Conservation (phyloP, 2,329 filamentous ascomycete species). For the Tympanopsis confertula region DNA sequence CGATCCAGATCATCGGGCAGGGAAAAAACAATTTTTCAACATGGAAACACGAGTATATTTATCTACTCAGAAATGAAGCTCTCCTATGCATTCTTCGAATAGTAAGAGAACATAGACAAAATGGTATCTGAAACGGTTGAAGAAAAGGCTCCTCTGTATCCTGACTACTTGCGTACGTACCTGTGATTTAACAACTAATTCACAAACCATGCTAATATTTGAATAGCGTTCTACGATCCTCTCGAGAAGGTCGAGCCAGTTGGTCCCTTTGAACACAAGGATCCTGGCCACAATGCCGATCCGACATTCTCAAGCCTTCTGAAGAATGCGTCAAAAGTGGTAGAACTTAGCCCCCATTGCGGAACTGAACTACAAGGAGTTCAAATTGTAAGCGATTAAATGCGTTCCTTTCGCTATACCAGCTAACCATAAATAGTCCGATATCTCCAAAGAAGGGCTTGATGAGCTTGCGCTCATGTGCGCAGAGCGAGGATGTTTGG, state of each 20-base stretch:
- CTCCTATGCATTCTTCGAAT: not conserved
- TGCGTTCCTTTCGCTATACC: no score
- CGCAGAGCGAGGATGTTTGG: conserved; percentile 9
- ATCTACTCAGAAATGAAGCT: no score
- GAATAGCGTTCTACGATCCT: conserved; percentile 11
- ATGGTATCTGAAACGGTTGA: conserved; percentile 1
- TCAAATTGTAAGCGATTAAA: conserved; percentile 6
- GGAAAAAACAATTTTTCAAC: no score
- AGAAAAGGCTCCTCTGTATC: conserved; percentile 7
- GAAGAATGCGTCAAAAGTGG: conserved; percentile 7
- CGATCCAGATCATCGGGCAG: no score
- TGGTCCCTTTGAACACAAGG: conserved; percentile 11
- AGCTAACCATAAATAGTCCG: conserved; percentile 2
- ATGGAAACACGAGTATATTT: no score
- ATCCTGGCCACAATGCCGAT: conserved; percentile 12
- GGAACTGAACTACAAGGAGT: conserved; percentile 12
- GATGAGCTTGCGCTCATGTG: conserved; percentile 10
- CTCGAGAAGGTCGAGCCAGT: conserved; percentile 11
- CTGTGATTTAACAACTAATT: not conserved
- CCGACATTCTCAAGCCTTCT: conserved; percentile 10
- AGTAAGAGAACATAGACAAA: conserved; percentile 3
- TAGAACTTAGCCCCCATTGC: conserved; percentile 13
- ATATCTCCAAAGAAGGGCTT: conserved; percentile 6
- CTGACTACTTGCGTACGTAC: conserved; percentile 10
- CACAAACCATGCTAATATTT: not conserved